phyloP scores from a whole-genome alignment of 2,329 filamentous ascomycete species.

The Neurospora sp. region DNA sequence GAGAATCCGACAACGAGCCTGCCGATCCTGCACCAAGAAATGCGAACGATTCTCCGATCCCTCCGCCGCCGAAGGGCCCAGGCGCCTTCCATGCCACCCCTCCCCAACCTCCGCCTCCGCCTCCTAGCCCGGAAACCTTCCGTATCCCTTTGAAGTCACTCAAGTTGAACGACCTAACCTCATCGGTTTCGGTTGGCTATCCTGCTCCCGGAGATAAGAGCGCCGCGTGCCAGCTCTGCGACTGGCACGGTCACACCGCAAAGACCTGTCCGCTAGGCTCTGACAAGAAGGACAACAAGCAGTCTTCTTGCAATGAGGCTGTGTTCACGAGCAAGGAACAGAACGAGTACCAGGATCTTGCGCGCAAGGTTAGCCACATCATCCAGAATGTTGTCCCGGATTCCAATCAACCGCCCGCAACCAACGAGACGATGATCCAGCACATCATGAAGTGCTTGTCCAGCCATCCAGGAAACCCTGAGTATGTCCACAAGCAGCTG shows the following conservation, averaged over 20 bases:
- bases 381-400: conserved; percentile 1
- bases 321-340: conserved; percentile 1
- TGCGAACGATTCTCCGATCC: background rate
- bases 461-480: background rate
- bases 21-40: background rate
- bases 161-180: background rate
- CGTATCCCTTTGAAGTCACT: background rate
- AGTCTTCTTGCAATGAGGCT: background rate
- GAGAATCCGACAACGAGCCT: background rate
- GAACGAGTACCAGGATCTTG: conserved; percentile 2
- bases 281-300: background rate
- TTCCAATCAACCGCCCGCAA: conserved; percentile 1
- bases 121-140: background rate
- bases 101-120: background rate
- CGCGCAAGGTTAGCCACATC: background rate
- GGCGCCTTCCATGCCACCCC: background rate
- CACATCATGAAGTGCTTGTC: conserved; percentile 1
- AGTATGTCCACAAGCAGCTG: background rate
- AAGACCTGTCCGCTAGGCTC: background rate
- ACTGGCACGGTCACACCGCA: background rate
- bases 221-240: background rate
- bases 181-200: background rate
- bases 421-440: conserved; percentile 4
- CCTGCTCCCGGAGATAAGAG: background rate
- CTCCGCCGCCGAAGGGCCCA: background rate